These are phyloP conservation scores for Pyrus betulifolia DNA, from an alignment of 306 rosid species.

Conservation along the genomic window DNA sequence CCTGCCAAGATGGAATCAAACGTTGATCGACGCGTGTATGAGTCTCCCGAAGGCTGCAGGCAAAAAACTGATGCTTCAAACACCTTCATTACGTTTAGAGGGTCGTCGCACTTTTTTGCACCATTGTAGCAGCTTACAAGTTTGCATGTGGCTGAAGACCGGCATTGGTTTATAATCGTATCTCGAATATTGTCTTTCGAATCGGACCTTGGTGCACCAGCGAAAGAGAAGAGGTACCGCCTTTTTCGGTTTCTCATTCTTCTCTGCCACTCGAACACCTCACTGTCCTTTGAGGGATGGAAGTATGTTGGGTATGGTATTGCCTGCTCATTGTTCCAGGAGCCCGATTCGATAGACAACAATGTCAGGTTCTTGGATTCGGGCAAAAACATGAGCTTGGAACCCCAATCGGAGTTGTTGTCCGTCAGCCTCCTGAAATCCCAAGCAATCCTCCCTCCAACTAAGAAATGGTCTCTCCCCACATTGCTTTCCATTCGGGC, in stretches of 20 bases:
- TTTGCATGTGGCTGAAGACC: conserved; percentile 24
- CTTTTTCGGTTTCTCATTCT: conserved; percentile 32
- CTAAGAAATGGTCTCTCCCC: conserved; percentile 58
- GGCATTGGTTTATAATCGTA: conserved; percentile 34
- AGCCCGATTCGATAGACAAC: conserved; percentile 35
- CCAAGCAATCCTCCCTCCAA: conserved; percentile 46
- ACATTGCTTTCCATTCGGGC: conserved; percentile 45
- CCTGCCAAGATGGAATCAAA: conserved; percentile 55
- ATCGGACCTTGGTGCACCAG: conserved; percentile 40
- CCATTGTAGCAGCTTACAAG: conserved; percentile 20
- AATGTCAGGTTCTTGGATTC: conserved; percentile 41
- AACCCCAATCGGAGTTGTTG: conserved; percentile 40
- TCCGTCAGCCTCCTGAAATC: conserved; percentile 44
- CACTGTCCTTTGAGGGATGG: conserved; percentile 32
- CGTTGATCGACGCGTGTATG: conserved; percentile 44
- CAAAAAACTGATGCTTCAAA: conserved; percentile 45
- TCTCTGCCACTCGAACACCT: conserved; percentile 36
- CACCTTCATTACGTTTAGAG: conserved; percentile 20
- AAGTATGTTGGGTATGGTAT: conserved; percentile 57
- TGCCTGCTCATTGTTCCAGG: conserved; percentile 34
- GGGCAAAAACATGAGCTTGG: conserved; percentile 47
- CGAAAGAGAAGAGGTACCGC: conserved; percentile 41
- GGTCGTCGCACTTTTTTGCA: conserved; percentile 17
- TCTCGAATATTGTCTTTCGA: conserved; percentile 2
- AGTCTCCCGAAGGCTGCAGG: conserved; percentile 54